Evolutionary conservation across 2,329 filamentous ascomycete genomes (phyloP), one percentile per base, ranked within the genome.

Genomic region (Plenodomus biglobosus): DNA sequence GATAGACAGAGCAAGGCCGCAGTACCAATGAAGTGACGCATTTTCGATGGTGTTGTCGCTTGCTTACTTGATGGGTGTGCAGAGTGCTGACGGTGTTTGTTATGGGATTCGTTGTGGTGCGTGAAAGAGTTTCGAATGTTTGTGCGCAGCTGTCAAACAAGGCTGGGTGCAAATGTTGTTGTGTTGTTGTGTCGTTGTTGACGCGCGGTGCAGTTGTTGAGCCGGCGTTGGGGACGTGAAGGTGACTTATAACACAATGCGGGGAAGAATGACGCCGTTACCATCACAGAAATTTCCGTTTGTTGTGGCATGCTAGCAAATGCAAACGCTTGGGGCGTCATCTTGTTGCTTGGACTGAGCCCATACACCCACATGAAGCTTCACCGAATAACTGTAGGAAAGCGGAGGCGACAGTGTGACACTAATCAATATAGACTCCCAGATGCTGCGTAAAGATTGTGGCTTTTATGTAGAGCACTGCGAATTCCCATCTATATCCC

Each of bases 171-270:
- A 16, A 24, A 35, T 32, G n/a, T 34, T 34, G 34, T 32, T 40
- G 44, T 38, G 24, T 37, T 36, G 20, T 38, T 32, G 27, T 8
- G 27, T 15, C 15, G 27, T 15, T 32, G 13, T 32, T 15, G 27
- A 15, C 11, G 32, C 19, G 38, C 38, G 38, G 35, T 32, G 35
- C 42, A 48, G 3, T 32, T 42, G 16, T 22, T 13, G 19, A 39
- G 32, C 11, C 32, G 16, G 21, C 24, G 32, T 36, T 30, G 41
- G n/a, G 27, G 17, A 39, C 17, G 47, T 51, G 44, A 53, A 37
- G 24, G 39, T 41, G 44, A 42, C 22, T 20, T 47, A 27, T 24
- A 38, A 32, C n/a, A 16, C 16, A 19, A 19, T n/a, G 10, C n/a
- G 42, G 42, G 16, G 41, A 27, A 22, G 24, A 27, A 20, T 42